phyloP scores from a whole-genome alignment of 495 filamentous ascomycete species.

The Penicillium argentinense region DNA sequence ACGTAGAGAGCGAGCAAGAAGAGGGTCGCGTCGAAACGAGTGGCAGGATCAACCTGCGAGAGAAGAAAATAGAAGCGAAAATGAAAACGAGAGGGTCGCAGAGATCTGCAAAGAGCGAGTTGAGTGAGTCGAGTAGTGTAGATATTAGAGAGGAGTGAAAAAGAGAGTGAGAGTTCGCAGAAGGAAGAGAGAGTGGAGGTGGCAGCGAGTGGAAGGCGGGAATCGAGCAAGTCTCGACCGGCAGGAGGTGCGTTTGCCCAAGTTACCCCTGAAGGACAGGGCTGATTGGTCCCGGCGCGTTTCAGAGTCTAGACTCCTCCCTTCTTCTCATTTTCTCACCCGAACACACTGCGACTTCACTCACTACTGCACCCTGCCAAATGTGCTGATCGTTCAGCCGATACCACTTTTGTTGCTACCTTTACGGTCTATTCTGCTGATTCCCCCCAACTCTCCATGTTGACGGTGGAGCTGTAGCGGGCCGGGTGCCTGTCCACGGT shows the following conservation, averaged over 20 bases:
- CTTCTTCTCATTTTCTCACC: not conserved
- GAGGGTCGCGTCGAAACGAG: not conserved
- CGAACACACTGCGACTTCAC: not conserved
- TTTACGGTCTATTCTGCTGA: not conserved
- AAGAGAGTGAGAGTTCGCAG: not conserved
- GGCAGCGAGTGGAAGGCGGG: slow-evolving; percentile 2
- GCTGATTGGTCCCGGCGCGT: slow-evolving; percentile 19
- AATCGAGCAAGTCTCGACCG: slow-evolving; percentile 6
- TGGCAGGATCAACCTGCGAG: slow-evolving; percentile 34
- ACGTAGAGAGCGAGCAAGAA: slow-evolving; percentile 2
- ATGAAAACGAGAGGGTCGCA: not conserved
- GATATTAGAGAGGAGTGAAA: not conserved
- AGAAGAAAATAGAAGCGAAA: slow-evolving; percentile 4
- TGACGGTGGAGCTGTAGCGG: not conserved
- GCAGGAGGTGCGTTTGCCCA: not conserved
- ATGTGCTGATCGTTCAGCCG: no score
- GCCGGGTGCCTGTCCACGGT: not conserved
- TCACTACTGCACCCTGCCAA: no score
- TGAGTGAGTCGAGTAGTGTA: not conserved
- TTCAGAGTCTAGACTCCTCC: slow-evolving; percentile 21
- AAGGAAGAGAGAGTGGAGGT: slow-evolving; percentile 1
- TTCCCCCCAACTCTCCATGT: not conserved
- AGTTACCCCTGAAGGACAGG: slow-evolving; percentile 13
- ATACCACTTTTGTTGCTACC: no score
- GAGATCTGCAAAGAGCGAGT: not conserved